These are phyloP conservation scores for Gossypium aridum DNA, from an alignment of 441 rosid species.

Conservation along the genomic window DNA sequence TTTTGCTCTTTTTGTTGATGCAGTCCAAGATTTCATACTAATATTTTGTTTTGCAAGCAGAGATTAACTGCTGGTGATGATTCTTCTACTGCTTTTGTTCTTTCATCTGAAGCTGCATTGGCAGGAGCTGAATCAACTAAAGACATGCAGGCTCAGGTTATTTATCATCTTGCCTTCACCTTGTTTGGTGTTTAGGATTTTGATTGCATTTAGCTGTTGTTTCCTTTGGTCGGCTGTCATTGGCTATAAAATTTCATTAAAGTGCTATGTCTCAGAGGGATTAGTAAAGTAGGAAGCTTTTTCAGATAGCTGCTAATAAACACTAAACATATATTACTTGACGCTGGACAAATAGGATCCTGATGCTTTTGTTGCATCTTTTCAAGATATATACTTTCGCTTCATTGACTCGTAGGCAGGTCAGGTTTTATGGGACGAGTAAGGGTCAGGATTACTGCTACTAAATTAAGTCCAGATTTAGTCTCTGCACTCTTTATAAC, in stretches of 20 bases:
- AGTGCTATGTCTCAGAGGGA: not conserved
- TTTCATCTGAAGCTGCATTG: conserved; percentile 80
- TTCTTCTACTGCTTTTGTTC: conserved; percentile 60
- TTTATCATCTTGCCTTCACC: not conserved
- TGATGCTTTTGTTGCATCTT: not conserved
- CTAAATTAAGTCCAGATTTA: not conserved
- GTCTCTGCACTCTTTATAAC: not conserved
- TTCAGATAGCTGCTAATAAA: not conserved
- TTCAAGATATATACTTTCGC: not conserved
- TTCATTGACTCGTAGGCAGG: not conserved
- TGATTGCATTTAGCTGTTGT: not conserved
- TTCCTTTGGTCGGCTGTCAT: not conserved
- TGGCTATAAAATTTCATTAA: not conserved
- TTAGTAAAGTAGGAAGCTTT: not conserved
- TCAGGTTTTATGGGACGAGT: not conserved
- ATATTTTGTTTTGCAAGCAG: conserved; percentile 33
- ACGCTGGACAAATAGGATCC: not conserved
- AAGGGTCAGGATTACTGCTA: not conserved
- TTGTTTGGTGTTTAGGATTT: not conserved
- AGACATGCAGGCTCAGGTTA: conserved; percentile 87
- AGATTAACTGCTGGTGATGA: conserved; percentile 66
- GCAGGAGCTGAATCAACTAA: conserved; percentile 91
- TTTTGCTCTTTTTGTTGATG: conserved; percentile 1
- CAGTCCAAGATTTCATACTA: conserved; percentile 5
- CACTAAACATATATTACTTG: not conserved